Evolutionary conservation across 768 basidiomycete species (phyloP), one percentile per base, ranked within the genome.

Genomic region (Xerocomellus intermedius): DNA sequence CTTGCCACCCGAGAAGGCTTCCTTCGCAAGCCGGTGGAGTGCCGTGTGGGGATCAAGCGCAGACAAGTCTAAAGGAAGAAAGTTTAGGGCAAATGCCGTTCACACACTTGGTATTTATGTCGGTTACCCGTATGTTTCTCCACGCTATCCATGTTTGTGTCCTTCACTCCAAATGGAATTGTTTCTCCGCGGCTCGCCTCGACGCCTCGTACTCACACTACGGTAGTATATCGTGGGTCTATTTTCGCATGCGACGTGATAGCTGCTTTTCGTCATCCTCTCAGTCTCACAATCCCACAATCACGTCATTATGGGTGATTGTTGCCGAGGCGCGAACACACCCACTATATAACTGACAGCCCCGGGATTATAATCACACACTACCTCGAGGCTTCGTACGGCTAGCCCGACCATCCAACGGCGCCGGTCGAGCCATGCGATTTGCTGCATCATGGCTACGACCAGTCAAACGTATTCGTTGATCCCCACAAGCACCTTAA

Each of bases 1-100:
- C 73, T 94, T 50, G 77, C 82, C 36, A 91, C 86, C 1, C 75
- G 83, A 16, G 93, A 96, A 73, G 94, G 94, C 3, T 95, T 96
- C 75, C 74, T 95, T 57, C 77, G 93, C 61, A 95, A 94, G 75
- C 92, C 92, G 0, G 70, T 89, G 30, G 75, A 72, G 19, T 93
- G 91, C 64, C 74, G 68, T 50, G 85, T 94, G 42, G 89, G 91
- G 22, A 80, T 94, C 64, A 84, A 78, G 69, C 80, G 85, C 43
- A 78, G 90, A 52, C 79, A 82, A 52, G 38, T 56, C 54, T 72
- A 50, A 56, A 50, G 32, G 17, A 19, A 43, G 44, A n/a, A 26
- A 21, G 37, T 24, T 39, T 30, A 32, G 21, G 9, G 30, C 22
- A 19, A 19, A 30, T 45, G 10, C 37, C 8, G 39, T 30, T 26